These are phyloP conservation scores for Lepidium sativum DNA, from an alignment of 345 rosid genomes.

Conservation along the genomic window DNA sequence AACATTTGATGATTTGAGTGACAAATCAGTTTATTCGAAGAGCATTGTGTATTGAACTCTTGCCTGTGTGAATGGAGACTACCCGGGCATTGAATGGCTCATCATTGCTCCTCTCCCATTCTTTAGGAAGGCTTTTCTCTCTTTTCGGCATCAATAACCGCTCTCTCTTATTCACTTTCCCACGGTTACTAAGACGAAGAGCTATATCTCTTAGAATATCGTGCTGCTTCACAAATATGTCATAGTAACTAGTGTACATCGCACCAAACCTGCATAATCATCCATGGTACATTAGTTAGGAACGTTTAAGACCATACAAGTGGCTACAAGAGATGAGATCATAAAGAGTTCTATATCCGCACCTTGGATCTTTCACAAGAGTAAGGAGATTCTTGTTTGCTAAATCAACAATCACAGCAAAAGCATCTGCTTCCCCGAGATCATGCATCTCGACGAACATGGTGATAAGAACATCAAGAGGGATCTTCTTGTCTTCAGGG, in stretches of 20 bases:
- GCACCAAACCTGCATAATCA: constrained; percentile 54
- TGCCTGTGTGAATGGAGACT: constrained; percentile 83
- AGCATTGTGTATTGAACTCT: background rate
- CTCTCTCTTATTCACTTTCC: constrained; percentile 35
- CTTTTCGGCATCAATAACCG: constrained; percentile 68
- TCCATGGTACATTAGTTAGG: background rate
- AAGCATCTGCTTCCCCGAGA: constrained; percentile 61
- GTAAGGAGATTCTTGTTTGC: constrained; percentile 73
- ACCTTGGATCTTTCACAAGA: constrained; percentile 74
- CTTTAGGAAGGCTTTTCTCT: constrained; percentile 50
- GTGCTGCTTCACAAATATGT: constrained; percentile 65
- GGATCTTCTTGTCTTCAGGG: constrained; percentile 90
- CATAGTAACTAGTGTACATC: constrained; percentile 55
- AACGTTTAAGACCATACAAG: background rate
- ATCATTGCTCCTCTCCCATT: constrained; percentile 70
- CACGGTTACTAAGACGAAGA: constrained; percentile 48
- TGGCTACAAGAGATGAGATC: background rate
- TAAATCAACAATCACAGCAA: constrained; percentile 62
- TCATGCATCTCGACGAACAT: constrained; percentile 73
- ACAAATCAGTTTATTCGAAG: background rate
- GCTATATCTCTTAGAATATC: constrained; percentile 89
- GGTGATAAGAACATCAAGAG: constrained; percentile 71
- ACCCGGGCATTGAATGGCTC: constrained; percentile 55
- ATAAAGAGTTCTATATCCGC: constrained; percentile 1
- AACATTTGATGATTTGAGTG: background rate